phyloP scores from a whole-genome alignment of 352 stramenopile genomes.

The Phytopythium kandeliae region DNA sequence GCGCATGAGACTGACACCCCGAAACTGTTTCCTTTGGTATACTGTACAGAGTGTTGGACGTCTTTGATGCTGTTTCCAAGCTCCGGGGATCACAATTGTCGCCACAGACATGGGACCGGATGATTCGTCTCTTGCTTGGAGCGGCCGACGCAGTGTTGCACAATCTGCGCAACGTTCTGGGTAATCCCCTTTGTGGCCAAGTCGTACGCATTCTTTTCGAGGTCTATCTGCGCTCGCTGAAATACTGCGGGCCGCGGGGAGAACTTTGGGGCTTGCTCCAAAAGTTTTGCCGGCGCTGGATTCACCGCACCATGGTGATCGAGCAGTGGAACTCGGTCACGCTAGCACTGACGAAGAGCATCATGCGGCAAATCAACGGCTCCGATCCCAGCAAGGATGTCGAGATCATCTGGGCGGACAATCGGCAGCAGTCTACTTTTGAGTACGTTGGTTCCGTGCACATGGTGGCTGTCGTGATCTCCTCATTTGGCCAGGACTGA shows the following conservation, averaged over 20 bases:
- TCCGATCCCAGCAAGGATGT: conserved; percentile 50
- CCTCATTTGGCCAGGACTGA: background rate
- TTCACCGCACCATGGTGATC: conserved; percentile 79
- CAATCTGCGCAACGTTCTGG: conserved; percentile 62
- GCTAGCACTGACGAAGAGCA: conserved; percentile 59
- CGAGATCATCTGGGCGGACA: conserved; percentile 73
- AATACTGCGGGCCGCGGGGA: conserved; percentile 56
- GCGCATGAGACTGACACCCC: background rate
- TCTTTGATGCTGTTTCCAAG: conserved; percentile 72
- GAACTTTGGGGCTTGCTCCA: conserved; percentile 78
- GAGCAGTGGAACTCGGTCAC: conserved; percentile 84
- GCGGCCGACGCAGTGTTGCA: conserved; percentile 74
- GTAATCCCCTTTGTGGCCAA: conserved; percentile 68
- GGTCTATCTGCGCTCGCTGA: conserved; percentile 67
- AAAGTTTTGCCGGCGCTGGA: conserved; percentile 85
- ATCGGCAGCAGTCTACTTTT: conserved; percentile 53
- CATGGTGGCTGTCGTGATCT: background rate
- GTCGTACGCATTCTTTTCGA: conserved; percentile 78
- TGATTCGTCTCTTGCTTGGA: conserved; percentile 76
- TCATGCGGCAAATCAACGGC: conserved; percentile 69
- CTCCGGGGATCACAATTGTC: conserved; percentile 51
- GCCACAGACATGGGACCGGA: conserved; percentile 75
- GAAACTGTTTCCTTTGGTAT: conserved; percentile 1
- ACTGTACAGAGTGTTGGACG: conserved; percentile 55
- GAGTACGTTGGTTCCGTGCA: conserved; percentile 22